A percentile compares a stretch with the other conserved stretches of the same genome.
phyloP scores from a whole-genome alignment of 2,329 filamentous ascomycete species.

The Aspergillus chevalieri region DNA sequence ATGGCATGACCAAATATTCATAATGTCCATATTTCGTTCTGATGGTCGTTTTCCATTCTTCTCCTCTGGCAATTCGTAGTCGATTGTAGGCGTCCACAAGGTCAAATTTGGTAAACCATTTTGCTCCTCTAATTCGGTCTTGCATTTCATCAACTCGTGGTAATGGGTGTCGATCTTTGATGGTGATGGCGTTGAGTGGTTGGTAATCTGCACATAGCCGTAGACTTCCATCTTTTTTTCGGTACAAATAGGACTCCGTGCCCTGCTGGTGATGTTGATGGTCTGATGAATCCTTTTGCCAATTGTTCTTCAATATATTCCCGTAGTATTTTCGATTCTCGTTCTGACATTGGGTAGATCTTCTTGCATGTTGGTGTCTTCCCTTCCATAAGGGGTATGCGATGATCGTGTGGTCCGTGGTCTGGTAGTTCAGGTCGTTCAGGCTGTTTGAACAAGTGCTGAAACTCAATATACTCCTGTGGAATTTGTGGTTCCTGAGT shows the following conservation, averaged over 20 bases:
- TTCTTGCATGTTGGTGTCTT: not conserved
- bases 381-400: not conserved
- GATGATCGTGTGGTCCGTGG: not conserved
- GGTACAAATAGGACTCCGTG: not conserved
- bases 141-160: conserved; percentile 19
- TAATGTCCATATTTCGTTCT: conserved; percentile 13
- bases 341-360: not conserved
- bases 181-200: conserved; percentile 18
- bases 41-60: conserved; percentile 9
- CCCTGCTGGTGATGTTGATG: not conserved
- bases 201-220: conserved; percentile 12
- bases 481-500: too few species aligned
- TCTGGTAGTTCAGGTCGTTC: not conserved
- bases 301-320: not conserved
- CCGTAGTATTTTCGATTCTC: not conserved
- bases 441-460: too few species aligned
- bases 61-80: conserved; percentile 12
- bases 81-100: conserved; percentile 14
- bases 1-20: conserved; percentile 18
- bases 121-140: conserved; percentile 8
- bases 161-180: conserved; percentile 20
- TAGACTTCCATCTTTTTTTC: not conserved
- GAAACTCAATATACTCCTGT: too few species aligned
- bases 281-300: not conserved
- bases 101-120: conserved; percentile 21